These are phyloP conservation scores for Kodamaea restingae DNA, from an alignment of 805 yeast genomes.

Conservation along the genomic window DNA sequence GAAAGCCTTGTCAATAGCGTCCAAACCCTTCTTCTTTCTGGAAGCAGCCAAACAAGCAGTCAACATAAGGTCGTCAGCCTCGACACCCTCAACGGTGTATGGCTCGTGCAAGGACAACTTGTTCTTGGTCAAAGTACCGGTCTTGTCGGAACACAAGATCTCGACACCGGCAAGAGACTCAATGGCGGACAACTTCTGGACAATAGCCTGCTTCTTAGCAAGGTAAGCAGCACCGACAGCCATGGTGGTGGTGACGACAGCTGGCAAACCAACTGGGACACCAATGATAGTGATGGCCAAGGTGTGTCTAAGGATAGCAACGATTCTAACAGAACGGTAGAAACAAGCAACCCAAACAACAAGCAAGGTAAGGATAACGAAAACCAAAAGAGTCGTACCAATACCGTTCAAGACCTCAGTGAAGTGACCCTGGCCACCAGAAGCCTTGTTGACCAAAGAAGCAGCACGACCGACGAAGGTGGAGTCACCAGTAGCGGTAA, in stretches of 20 bases:
- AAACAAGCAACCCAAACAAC: slow-evolving; percentile 91
- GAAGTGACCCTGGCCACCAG: slow-evolving; percentile 92
- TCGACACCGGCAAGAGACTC: slow-evolving; percentile 98
- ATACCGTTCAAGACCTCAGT: slow-evolving; percentile 97
- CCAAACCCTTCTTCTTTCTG: slow-evolving; percentile 96
- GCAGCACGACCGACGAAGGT: slow-evolving; percentile 98
- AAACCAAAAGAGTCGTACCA: slow-evolving; percentile 85
- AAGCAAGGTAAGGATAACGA: slow-evolving; percentile 82
- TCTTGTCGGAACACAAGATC: slow-evolving; percentile 95
- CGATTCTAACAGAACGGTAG: slow-evolving; percentile 88
- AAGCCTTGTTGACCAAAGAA: slow-evolving; percentile 90
- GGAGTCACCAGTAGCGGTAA: slow-evolving; percentile 92
- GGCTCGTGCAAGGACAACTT: slow-evolving; percentile 94
- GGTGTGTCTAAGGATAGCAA: slow-evolving; percentile 84
- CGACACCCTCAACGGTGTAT: slow-evolving; percentile 96
- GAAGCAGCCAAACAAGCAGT: slow-evolving; percentile 98
- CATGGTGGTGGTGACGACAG: slow-evolving; percentile 97
- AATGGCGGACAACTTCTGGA: slow-evolving; percentile 93
- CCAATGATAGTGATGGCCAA: slow-evolving; percentile 95
- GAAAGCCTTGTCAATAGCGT: slow-evolving; percentile 96
- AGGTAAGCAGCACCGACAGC: slow-evolving; percentile 99
- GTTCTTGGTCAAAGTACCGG: slow-evolving; percentile 97
- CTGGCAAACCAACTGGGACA: slow-evolving; percentile 98
- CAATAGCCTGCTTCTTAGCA: slow-evolving; percentile 96
- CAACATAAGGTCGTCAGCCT: slow-evolving; percentile 92